Evolutionary conservation across 331 rosid species (phyloP).

Genomic region (Erythrophleum ivorense): DNA sequence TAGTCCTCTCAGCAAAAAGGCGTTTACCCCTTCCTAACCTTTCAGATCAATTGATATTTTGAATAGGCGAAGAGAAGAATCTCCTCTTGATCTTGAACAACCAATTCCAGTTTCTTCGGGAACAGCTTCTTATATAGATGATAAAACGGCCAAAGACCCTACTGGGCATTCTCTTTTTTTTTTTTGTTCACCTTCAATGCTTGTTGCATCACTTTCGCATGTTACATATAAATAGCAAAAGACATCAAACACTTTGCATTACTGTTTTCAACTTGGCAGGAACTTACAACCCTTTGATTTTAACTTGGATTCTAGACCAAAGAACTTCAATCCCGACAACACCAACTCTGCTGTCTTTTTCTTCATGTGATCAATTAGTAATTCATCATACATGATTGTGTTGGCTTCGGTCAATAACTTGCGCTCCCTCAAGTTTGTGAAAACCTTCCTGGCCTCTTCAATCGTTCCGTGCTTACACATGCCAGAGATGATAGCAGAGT

Average conservation of each 20-base stretch:
- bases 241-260: background rate
- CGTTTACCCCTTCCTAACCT: too few species aligned
- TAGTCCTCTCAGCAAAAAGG: too few species aligned
- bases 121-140: too few species aligned
- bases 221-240: background rate
- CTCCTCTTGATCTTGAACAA: too few species aligned
- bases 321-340: conserved; percentile 75
- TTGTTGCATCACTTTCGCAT: conserved; percentile 16
- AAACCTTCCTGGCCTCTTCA: conserved; percentile 84
- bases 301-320: conserved; percentile 78
- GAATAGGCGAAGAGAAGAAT: too few species aligned
- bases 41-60: too few species aligned
- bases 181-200: background rate
- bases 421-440: conserved; percentile 58
- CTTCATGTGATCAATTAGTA: conserved; percentile 82
- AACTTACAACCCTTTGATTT: conserved; percentile 69
- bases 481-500: conserved; percentile 74
- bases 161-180: too few species aligned
- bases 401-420: conserved; percentile 67
- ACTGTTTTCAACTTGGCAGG: conserved; percentile 51
- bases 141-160: too few species aligned
- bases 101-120: too few species aligned
- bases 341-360: conserved; percentile 85
- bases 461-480: conserved; percentile 75
- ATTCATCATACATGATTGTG: conserved; percentile 67